A percentile compares a stretch with the other conserved stretches of the same genome.
Conservation (phyloP, 208 protist genomes). For the Trypanosomatidae sp. region DNA sequence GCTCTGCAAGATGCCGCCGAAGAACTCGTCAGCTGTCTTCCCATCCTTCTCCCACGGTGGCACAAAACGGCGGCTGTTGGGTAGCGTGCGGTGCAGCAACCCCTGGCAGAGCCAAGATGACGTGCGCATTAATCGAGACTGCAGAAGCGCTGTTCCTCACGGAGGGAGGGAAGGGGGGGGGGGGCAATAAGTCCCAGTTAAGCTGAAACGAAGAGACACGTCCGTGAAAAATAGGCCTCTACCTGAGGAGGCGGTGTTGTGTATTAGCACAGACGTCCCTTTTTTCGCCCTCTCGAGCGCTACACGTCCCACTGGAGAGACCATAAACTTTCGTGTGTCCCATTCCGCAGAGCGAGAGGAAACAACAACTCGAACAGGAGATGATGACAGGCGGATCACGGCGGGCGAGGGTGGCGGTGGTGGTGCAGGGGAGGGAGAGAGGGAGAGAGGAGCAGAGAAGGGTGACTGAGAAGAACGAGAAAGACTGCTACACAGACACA, state of each 20-base stretch:
- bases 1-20: conserved; percentile 63
- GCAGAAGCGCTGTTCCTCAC: neutral
- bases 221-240: neutral
- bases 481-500: neutral
- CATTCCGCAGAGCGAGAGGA: neutral
- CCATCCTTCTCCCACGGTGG: conserved; percentile 86
- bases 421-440: neutral
- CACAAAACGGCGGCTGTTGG: conserved; percentile 57
- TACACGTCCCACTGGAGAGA: too few relatives aligned
- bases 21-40: conserved; percentile 82
- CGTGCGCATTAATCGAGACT: conserved; percentile 3
- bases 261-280: neutral
- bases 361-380: neutral
- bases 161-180: neutral
- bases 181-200: neutral
- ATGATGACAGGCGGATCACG: neutral
- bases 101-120: neutral
- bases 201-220: neutral
- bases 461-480: neutral
- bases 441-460: neutral
- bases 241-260: neutral
- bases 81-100: neutral
- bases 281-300: too few relatives aligned
- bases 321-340: neutral
- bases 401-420: neutral